Percentiles rank a stretch among this genome's conserved stretches.
phyloP scores from a whole-genome alignment of 2,329 filamentous ascomycete species.

The Polychaeton citri region DNA sequence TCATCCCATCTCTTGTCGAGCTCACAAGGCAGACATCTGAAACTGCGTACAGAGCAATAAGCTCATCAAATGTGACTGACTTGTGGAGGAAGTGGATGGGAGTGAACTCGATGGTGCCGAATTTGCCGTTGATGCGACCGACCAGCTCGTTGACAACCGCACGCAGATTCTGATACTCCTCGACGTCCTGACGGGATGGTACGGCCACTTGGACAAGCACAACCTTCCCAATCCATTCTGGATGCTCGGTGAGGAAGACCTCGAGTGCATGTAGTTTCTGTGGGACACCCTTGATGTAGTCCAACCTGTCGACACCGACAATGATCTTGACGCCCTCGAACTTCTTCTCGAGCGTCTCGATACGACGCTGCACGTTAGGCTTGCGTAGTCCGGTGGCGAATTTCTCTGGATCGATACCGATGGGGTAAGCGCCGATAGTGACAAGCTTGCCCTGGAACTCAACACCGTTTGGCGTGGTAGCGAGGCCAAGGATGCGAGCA shows the following conservation, averaged over 20 bases:
- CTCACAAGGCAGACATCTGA: slow-evolving; percentile 88
- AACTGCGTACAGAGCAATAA: slow-evolving; percentile 83
- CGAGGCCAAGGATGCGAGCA: slow-evolving; percentile 70
- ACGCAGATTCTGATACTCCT: slow-evolving; percentile 93
- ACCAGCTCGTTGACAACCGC: slow-evolving; percentile 95
- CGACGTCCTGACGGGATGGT: slow-evolving; percentile 86
- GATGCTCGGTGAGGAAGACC: slow-evolving; percentile 91
- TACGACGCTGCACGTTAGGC: slow-evolving; percentile 74
- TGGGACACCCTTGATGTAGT: slow-evolving; percentile 98
- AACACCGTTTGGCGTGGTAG: slow-evolving; percentile 84
- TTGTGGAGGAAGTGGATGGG: slow-evolving; percentile 98
- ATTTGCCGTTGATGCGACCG: slow-evolving; percentile 91
- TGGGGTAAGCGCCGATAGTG: slow-evolving; percentile 88
- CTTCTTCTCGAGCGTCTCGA: slow-evolving; percentile 71
- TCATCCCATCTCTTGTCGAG: slow-evolving; percentile 97
- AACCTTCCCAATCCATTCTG: slow-evolving; percentile 95
- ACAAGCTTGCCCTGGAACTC: slow-evolving; percentile 81
- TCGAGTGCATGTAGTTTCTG: slow-evolving; percentile 95
- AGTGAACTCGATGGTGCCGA: slow-evolving; percentile 96
- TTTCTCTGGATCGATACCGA: slow-evolving; percentile 95
- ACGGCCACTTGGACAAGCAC: slow-evolving; percentile 94
- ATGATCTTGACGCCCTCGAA: slow-evolving; percentile 95
- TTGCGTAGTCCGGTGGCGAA: slow-evolving; percentile 82
- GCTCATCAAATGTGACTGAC: slow-evolving; percentile 85
- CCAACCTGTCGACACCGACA: slow-evolving; percentile 87